Evolutionary conservation across 352 stramenopile species (phyloP), one percentile per base, ranked within the genome.

Genomic region (Globisporangium ultimum): DNA sequence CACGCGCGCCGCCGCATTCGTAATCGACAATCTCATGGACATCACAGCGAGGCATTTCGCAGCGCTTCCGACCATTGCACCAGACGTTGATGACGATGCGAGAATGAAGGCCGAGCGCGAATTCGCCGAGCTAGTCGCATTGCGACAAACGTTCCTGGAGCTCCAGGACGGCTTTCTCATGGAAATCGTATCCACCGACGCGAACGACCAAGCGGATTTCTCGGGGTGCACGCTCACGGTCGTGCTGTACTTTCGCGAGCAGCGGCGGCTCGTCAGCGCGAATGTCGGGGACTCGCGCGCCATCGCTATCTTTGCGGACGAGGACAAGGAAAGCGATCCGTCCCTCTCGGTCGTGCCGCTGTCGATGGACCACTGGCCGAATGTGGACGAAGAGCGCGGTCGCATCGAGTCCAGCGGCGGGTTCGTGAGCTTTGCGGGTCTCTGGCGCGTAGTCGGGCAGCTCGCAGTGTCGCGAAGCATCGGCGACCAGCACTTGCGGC

Each of bases 401-500:
- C 74, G 84, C 24, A 89, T 93, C 57, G 82, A 93, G 48, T 89
- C 78, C 3, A 91, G 79, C 40, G 84, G 84, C 8, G 84, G 84
- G 7, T 91, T 91, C 49, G 72, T 93, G 38, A 72, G 53, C 15
- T 91, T 86, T 52, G 66, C 71, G 18, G 86, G 86, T 13, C 71
- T 92, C 18, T 89, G 82, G 79, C 69, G 92, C 67, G 91, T 98
- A 2, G 92, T 97, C 60, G 91, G 92, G 14, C 85, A 88, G 50
- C 78, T 98, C 20, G 93, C 92, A 38, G 88, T 98, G 32, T 97
- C 91, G 10, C 76, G 95, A 18, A 96, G 89, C 60, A 76, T 98
- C 24, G 95, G 95, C 28, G 95, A 98, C 72, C 76, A 78, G 10
- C 77, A 92, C 64, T 65, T 98, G 42, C 78, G 86, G 22, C 67